phyloP scores from a whole-genome alignment of 805 yeast species.

The Candida namnaoensis region DNA sequence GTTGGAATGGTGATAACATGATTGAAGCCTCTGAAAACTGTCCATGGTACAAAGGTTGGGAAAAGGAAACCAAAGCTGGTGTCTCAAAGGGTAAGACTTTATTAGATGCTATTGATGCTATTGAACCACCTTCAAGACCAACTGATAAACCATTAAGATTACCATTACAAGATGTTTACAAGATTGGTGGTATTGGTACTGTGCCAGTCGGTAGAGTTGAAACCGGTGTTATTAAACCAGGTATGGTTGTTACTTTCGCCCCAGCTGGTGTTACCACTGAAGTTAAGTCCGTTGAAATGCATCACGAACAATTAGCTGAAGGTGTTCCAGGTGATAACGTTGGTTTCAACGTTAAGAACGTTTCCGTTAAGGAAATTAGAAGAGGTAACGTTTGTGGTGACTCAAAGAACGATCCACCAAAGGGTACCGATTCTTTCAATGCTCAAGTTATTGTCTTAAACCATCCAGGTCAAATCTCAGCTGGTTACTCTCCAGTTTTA shows the following conservation, averaged over 20 bases:
- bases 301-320: slow-evolving; percentile 78
- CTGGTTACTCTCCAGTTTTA: slow-evolving; percentile 89
- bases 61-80: no score
- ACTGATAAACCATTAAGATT: no score
- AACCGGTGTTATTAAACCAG: slow-evolving; percentile 89
- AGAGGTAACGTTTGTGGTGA: slow-evolving; percentile 94
- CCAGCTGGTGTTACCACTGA: slow-evolving; percentile 92
- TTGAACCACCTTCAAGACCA: no score
- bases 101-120: no score
- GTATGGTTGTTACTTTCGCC: slow-evolving; percentile 86
- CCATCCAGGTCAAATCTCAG: slow-evolving; percentile 92
- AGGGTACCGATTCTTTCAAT: slow-evolving; percentile 72
- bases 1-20: no score
- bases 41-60: no score
- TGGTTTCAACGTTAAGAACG: slow-evolving; percentile 92
- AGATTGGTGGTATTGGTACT: slow-evolving; percentile 92
- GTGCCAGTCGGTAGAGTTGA: slow-evolving; percentile 95
- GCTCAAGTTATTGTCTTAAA: slow-evolving; percentile 86
- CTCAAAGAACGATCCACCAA: slow-evolving; percentile 90
- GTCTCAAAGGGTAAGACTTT: no score
- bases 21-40: no score
- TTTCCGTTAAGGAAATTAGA: slow-evolving; percentile 86
- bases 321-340: slow-evolving; percentile 93
- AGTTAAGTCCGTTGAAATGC: slow-evolving; percentile 91
- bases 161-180: slow-evolving; percentile 79